Base-by-base conservation (phyloP, 2,329 filamentous ascomycete species). In the Bipolaris gigantea region DNA sequence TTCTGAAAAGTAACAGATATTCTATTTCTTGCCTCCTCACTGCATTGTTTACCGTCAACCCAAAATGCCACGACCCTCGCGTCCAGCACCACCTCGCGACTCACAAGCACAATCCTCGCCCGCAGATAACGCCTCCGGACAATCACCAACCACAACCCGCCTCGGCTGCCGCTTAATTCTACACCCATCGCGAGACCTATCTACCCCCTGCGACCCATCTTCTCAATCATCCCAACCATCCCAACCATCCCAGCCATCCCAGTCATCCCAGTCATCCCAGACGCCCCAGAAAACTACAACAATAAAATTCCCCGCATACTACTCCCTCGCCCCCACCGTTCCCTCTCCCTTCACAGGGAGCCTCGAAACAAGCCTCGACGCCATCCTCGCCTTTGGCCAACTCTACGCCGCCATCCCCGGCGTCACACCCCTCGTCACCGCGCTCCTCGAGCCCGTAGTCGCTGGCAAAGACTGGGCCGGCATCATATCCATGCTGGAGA, bases 261-360 rank as follows among this genome's bases (percentile, higher is more conserved):
- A 25, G 7, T 1, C 38, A 7, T 41, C 45, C 11, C 32, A 19
- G 8, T 35, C 38, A 1, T 52, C 18, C 10, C 45, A 30, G 5
- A n/a, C 43, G 10, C 47, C 46, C 3, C 21, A 44, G 10, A 44
- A 48, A 23, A 39, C 46, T 8, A 21, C 21, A 5, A 5, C 30
- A 19, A 5, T 23, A 23, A 44, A 48, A 6, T 4, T 47, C 6
- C 23, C 36, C 21, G 4, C 38, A 10, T 51, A 63, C 50, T 68
- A 64, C 52, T 11, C 43, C 2, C 55, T 68, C 2, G 23, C 61
- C 1, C 66, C 65, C 2, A 65, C 64, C 0, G 9, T 59, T 5
- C 69, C 69, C 11, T 59, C 50, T 13, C 67, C 67, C 2, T 70
- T 66, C 50, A 2, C 35, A 1, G 65, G 69, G 25, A 65, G 54